Base-by-base conservation (phyloP, 108 stramenopile genomes). In the Cyclostephanos invisitatus region DNA sequence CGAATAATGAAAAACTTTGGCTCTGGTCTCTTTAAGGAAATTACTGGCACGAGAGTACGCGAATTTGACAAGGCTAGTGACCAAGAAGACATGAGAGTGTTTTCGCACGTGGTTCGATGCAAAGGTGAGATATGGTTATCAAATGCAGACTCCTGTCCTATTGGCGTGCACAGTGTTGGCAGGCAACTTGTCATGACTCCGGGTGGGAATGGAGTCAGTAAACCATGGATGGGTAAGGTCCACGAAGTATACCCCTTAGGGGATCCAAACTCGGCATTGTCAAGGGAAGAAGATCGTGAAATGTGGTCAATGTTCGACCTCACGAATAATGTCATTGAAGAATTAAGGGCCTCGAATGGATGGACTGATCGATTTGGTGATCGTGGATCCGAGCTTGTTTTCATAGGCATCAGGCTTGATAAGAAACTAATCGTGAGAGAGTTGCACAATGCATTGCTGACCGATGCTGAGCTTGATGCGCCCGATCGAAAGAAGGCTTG, bases 351-450 rank as follows among this genome's bases (percentile, higher is more conserved):
- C 7, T 53, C 61, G 7, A 35, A 48, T 7, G 21, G 80, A 62
- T 75, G 69, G 69, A 59, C 54, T 46, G 67, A 53, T 7, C 42
- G 18, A 17, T 84, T 72, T 59, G 85, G 86, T 17, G 89, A 90
- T 64, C 86, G 89, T 5, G 61, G 87, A 10, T 81, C 84, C 36
- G 89, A 90, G 60, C 66, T 90, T 38, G 87, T 90, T 15, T 85
- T 90, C 60, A 90, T 89, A 28, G 89, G 86, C 21, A 48, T 87
- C 9, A 68, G 62, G 10, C 47, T 89, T 42, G 49, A 75, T 37
- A 51, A 77, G 32, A 72, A 73, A 11, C 47, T 25, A 9, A 77
- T 90, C 5, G 35, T 68, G 32, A 42, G n/a, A 10, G 82, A 74
- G 7, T 59, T 90, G 18, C 80, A 88, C 58, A 48, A 64, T 38